Evolutionary conservation across 176 grass and related monocot species (phyloP).

Genomic region (Aegilops tauschii): DNA sequence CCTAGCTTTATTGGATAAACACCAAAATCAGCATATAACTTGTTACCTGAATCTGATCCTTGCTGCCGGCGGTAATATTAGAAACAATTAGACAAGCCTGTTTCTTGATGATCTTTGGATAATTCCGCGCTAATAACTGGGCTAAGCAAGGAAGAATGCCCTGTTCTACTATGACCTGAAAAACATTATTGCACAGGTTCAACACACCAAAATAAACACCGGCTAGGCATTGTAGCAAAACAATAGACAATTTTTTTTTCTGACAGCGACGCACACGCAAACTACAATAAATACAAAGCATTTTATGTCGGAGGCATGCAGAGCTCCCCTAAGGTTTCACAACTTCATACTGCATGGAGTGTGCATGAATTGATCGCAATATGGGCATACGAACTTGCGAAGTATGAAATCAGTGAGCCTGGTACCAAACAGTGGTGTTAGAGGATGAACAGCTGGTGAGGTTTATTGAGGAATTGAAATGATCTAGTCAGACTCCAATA

Average conservation of each 20-base stretch:
- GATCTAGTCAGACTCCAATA: not conserved
- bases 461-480: not conserved
- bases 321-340: not conserved
- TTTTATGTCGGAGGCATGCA: not conserved
- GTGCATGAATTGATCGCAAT: not conserved
- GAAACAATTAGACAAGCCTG: constrained; percentile 66
- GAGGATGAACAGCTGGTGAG: not conserved
- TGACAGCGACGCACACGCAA: not conserved
- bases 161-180: constrained; percentile 65
- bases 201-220: constrained; percentile 18
- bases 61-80: constrained; percentile 62
- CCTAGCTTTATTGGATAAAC: not conserved
- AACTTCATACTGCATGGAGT: not conserved
- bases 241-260: not conserved
- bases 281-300: not conserved
- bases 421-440: not conserved
- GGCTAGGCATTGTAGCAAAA: not conserved
- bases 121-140: constrained; percentile 39
- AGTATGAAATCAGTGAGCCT: not conserved
- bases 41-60: constrained; percentile 76
- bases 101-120: constrained; percentile 62
- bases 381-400: not conserved
- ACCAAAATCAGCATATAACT: constrained; percentile 3
- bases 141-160: constrained; percentile 49
- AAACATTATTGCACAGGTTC: constrained; percentile 9